Evolutionary conservation across 2,329 filamentous ascomycete species (phyloP), one percentile per base, ranked within the genome.

Genomic region (Grosmannia huntii): DNA sequence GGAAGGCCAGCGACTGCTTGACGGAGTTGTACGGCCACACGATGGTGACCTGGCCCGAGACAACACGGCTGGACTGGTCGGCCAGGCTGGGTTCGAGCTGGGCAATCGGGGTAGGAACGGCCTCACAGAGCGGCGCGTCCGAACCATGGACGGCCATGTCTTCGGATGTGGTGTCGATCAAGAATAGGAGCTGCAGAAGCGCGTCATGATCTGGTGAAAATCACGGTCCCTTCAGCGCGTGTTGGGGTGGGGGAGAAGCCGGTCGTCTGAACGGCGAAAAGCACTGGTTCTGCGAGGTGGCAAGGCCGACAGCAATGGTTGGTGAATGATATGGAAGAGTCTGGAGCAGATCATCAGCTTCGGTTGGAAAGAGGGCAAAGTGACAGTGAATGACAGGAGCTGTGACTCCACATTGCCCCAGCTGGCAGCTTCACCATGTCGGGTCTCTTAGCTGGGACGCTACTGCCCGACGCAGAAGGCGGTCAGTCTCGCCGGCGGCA

Each of bases 11-110:
- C 46, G 84, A 84, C 57, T 80, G 81, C 33, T 81, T 86, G 28
- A 89, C 83, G 25, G 86, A 87, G 63, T 88, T 96, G 71, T 89
- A 96, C 0, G 92, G 92, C 91, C 92, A 97, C 59, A 89, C 84
- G 41, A 97, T 82, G 10, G 90, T 92, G 25, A 96, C 82, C 19
- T 87, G 76, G 46, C 88, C 90, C 59, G 82, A 79, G 36, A 96
- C 71, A 14, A 75, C 72, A 60, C 73, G 73, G 6, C 71, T 68
- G 2, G 66, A 59, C 27, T 70, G 68, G 14, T 76, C 68, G 4
- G 31, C 6, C 6, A 83, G 65, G 10, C 75, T 71, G 6, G 82
- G 80, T 38, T 64, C 68, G 38, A 86, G 73, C 60, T 80, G 72
- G 9, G 82, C 75, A 64, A 86, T 85, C 21, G 81, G 73, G 2